Evolutionary conservation across 163 green algal species (phyloP).

Genomic region (Scenedesmus sp.): DNA sequence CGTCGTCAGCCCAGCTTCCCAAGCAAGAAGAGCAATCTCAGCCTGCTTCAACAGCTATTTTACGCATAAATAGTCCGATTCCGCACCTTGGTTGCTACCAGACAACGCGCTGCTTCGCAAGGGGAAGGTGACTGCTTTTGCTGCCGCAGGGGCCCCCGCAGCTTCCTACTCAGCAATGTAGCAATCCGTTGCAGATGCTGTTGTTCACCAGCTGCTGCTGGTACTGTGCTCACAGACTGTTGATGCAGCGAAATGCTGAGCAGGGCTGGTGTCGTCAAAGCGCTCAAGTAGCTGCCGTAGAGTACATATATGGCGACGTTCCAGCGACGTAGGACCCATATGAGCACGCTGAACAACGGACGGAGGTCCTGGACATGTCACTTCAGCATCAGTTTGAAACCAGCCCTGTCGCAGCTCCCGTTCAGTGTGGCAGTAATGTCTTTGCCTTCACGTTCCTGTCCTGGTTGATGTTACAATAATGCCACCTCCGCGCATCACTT

Average conservation of each 20-base stretch:
- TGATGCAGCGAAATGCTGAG: conserved; percentile 13
- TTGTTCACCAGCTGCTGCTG: neutral
- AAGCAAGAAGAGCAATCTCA: neutral
- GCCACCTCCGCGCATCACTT: neutral
- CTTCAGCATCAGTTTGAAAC: neutral
- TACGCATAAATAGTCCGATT: neutral
- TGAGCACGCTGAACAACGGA: neutral
- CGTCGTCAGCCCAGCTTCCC: conserved; percentile 4
- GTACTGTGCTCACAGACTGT: neutral
- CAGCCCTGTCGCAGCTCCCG: neutral
- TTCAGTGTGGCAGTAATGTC: too few species aligned
- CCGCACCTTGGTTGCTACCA: neutral
- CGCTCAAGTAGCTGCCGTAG: neutral
- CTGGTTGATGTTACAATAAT: too few species aligned
- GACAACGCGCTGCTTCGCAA: neutral
- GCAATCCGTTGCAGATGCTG: neutral
- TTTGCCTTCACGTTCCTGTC: too few species aligned
- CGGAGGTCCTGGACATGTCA: neutral
- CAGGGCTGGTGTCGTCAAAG: neutral
- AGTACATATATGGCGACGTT: neutral
- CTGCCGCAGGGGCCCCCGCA: neutral
- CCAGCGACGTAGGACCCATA: neutral
- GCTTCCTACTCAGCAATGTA: neutral
- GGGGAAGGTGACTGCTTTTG: neutral
- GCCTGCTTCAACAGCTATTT: neutral